Base-by-base conservation (phyloP, 176 grass and related monocot genomes). In the Oryza nivara region DNA sequence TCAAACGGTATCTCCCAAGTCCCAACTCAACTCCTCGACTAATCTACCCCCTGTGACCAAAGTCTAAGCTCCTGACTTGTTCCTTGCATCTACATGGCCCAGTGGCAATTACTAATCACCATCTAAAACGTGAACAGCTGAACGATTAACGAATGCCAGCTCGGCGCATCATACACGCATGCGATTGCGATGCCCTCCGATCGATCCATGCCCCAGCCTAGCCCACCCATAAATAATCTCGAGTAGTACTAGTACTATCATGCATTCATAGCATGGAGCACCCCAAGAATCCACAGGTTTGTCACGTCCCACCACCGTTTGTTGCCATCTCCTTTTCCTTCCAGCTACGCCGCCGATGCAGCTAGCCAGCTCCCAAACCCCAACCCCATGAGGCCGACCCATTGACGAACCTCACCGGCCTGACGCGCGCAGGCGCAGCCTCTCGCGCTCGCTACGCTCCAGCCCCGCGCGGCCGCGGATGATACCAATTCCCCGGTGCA, bases 261-360 rank as follows among this genome's bases (percentile, higher is more conserved):
- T 47, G 45, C 45, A 47, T 47, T 11, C 15, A 17, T 52, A 52
- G 49, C 49, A 54, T 54, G 36, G 46, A 32, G 61, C 64, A 32
- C 41, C 41, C 73, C 49, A 17, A 61, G 5, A 41, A 71, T 64
- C 40, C 36, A 64, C 67, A 63, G 67, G 67, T 34, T 73, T 3
- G 82, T 80, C 84, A 80, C 60, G 68, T 66, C 66, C 60, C 43
- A 51, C 60, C 44, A 49, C 7, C 56, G 84, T 80, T n/a, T 41
- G 41, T 80, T 74, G 76, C 15, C 2, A 0, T 13, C 16, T 47
- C 49, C 19, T n/a, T 32, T 61, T 46, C 32, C 12, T 75, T 41
- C 28, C 28, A 65, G 12, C 61, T n/a, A 38, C 43, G 71, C 26
- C 80, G 58, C 26, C 80, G 58, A 64, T 3, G 9, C 9, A 36